Base-by-base conservation (phyloP, 306 rosid species). In the Vicia sativa region DNA sequence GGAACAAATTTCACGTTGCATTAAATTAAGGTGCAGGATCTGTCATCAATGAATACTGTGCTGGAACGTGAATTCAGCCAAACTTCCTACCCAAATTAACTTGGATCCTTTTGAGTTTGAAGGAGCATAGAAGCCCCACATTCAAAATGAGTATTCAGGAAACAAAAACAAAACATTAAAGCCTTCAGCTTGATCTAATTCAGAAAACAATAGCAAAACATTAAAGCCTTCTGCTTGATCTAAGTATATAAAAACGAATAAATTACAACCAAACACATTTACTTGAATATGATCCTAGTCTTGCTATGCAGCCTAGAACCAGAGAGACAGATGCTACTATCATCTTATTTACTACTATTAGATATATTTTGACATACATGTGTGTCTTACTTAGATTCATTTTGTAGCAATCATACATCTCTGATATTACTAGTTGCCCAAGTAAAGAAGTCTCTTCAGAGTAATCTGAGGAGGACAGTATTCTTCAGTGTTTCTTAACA, bases 401-500 rank as follows among this genome's bases (percentile, higher is more conserved):
- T 28, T 48, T 18, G 59, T 53, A 14, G 60, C 49, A 50, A 57
- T 58, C 42, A 52, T 42, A 55, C 72, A 37, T 60, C 48, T 59
- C 19, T 54, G 37, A 53, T 67, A 18, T 60, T 77, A 18, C 28
- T 64, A 43, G 15, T 52, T 66, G 16, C 61, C 70, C 68, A 42
- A 10, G 31, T 65, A 50, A 74, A 72, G 50, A 56, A 44, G 25
- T 43, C 49, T 65, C 61, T 39, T 34, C 34, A 46, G 48, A 54
- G 23, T 58, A 16, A 43, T 65, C 67, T 11, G 38, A 66, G 38
- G 54, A 72, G 65, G 29, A 5, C 58, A 45, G 50, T 14, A 41
- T 45, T 35, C 13, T 18, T 49, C 2, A 52, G 26, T 29, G 50
- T 70, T 58, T 38, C 67, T 83, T 88, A 91, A 82, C 97, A 91